Conservation (phyloP, 108 stramenopile genomes). For the Cyclotella distinguenda region DNA sequence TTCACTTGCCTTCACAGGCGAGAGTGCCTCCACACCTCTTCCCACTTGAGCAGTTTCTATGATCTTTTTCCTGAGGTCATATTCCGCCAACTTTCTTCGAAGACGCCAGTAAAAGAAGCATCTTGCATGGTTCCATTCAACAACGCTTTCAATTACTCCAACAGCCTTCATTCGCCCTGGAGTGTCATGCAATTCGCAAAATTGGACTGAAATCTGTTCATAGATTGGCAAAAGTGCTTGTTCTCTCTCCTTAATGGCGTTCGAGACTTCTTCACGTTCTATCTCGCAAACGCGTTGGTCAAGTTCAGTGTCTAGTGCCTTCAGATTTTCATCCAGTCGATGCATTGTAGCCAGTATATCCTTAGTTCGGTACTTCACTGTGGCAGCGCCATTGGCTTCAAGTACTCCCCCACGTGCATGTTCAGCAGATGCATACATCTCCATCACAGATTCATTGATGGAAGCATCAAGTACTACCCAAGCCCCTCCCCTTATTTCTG, state of each 20-base stretch:
- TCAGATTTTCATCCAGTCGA: conserved; percentile 88
- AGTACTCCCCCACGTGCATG: conserved; percentile 95
- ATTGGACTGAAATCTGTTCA: conserved; percentile 95
- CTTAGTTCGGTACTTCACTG: conserved; percentile 95
- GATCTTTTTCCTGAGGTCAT: conserved; percentile 89
- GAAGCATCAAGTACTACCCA: conserved; percentile 99
- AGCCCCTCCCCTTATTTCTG: conserved; percentile 98
- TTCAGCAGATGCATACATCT: conserved; percentile 93
- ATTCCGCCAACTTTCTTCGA: conserved; percentile 96
- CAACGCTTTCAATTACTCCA: conserved; percentile 91
- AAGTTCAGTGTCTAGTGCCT: conserved; percentile 70
- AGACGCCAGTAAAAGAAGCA: conserved; percentile 97
- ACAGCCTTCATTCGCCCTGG: conserved; percentile 99
- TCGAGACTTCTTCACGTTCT: conserved; percentile 37
- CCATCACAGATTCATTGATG: conserved; percentile 97
- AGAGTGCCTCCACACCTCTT: conserved; percentile 63
- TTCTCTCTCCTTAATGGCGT: conserved; percentile 64
- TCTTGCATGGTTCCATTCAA: conserved; percentile 91
- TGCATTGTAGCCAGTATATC: conserved; percentile 93
- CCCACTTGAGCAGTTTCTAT: conserved; percentile 77
- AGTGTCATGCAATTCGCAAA: conserved; percentile 99
- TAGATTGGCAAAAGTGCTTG: conserved; percentile 87
- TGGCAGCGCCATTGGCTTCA: conserved; percentile 96
- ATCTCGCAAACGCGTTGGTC: conserved; percentile 44
- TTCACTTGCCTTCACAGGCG: conserved; percentile 70